Conservation (phyloP, 345 rosid genomes). For the Ailanthus altissimus region DNA sequence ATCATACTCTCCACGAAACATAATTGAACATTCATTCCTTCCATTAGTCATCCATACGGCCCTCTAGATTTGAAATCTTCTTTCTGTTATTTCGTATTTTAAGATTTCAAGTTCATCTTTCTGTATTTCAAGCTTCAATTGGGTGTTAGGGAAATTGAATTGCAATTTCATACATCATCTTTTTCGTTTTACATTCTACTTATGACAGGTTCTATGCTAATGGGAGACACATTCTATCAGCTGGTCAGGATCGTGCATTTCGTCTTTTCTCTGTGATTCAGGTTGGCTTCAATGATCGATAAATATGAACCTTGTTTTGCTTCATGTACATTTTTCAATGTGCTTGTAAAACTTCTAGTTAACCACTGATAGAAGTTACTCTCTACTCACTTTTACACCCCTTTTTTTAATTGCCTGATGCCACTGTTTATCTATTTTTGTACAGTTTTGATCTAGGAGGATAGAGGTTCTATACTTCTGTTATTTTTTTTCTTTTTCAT, state of each 20-base stretch:
- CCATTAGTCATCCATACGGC: too few species aligned
- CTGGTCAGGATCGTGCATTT: constrained; percentile 98
- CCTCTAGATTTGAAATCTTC: too few species aligned
- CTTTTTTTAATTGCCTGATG: not conserved
- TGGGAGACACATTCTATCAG: constrained; percentile 96
- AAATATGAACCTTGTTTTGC: constrained; percentile 1
- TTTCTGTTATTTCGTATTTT: not conserved
- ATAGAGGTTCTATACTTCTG: not conserved
- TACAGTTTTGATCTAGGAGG: not conserved
- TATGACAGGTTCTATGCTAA: constrained; percentile 87
- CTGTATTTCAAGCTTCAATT: not conserved
- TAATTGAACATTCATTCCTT: not conserved
- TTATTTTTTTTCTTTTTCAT: too few species aligned
- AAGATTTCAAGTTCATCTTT: not conserved
- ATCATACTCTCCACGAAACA: not conserved
- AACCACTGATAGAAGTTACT: not conserved
- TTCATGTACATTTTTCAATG: not conserved
- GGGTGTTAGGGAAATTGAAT: not conserved
- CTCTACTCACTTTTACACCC: not conserved
- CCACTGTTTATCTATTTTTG: not conserved
- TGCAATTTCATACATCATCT: not conserved
- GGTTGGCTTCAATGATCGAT: constrained; percentile 38
- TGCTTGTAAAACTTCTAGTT: not conserved
- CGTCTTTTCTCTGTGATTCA: constrained; percentile 91
- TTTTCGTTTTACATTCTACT: constrained; percentile 12